phyloP scores from a whole-genome alignment of 2,329 filamentous ascomycete genomes.

The Sclerotinia spermophila region DNA sequence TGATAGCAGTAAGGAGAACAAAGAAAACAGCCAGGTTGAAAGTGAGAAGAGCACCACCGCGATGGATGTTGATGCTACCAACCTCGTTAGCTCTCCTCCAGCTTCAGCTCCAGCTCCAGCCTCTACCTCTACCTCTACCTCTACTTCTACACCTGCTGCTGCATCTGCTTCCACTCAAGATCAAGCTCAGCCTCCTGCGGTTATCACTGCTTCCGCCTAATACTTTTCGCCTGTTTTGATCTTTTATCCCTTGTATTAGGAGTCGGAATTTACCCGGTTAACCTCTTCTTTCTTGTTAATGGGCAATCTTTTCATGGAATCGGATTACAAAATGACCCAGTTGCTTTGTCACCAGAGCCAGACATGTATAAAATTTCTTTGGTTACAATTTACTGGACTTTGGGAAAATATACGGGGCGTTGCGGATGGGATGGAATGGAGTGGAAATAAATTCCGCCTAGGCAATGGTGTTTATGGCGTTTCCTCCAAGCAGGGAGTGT shows the following conservation, averaged over 20 bases:
- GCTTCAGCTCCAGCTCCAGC: conserved; percentile 39
- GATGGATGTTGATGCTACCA: conserved; percentile 53
- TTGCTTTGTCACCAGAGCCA: background rate
- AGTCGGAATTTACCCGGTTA: background rate
- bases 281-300: background rate
- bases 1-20: conserved; percentile 61
- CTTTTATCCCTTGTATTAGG: conserved; percentile 17
- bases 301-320: background rate
- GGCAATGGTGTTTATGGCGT: conserved; percentile 20
- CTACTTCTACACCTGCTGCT: background rate
- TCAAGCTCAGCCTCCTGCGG: background rate
- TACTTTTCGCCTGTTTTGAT: conserved; percentile 8
- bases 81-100: conserved; percentile 46
- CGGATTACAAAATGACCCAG: background rate
- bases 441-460: conserved; percentile 14
- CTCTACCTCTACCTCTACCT: conserved; percentile 28
- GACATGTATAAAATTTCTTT: conserved; percentile 15
- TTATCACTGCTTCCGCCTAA: conserved; percentile 18
- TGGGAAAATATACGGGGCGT: conserved; percentile 4
- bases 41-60: conserved; percentile 57
- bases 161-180: background rate
- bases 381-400: background rate
- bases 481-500: background rate
- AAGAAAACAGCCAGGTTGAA: conserved; percentile 54
- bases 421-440: background rate